Conservation (phyloP, 305 asterid species). For the Solanum chacoense region DNA sequence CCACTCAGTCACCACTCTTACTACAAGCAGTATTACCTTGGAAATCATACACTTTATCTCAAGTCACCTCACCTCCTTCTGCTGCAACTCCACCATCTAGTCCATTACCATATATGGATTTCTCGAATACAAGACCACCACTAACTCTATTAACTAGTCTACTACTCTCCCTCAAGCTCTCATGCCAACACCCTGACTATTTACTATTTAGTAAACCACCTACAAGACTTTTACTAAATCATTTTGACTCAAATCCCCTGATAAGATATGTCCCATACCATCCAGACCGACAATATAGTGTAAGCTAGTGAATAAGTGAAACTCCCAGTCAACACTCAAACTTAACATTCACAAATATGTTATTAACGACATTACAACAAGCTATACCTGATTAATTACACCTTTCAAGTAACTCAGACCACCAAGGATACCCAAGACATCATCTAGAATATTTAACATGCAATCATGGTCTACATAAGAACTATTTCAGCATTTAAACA, state of each 20-base stretch:
- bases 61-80: background rate
- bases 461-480: too few species aligned
- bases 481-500: background rate
- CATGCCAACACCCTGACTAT: background rate
- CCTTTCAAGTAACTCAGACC: background rate
- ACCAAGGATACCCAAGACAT: background rate
- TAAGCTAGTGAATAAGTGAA: background rate
- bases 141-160: background rate
- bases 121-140: background rate
- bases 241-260: background rate
- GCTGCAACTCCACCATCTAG: background rate
- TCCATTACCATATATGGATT: background rate
- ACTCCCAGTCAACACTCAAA: background rate
- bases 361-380: background rate
- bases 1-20: background rate
- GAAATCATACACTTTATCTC: background rate
- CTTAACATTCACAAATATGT: background rate
- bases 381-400: background rate
- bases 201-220: background rate
- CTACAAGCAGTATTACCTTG: background rate
- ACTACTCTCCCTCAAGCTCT: background rate
- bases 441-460: background rate
- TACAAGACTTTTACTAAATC: background rate
- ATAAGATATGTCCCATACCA: background rate
- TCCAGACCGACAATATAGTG: background rate